Evolutionary conservation across 1,139 yeast genomes (phyloP), one percentile per base, ranked within the genome.

Genomic region (Yarrowia galli): DNA sequence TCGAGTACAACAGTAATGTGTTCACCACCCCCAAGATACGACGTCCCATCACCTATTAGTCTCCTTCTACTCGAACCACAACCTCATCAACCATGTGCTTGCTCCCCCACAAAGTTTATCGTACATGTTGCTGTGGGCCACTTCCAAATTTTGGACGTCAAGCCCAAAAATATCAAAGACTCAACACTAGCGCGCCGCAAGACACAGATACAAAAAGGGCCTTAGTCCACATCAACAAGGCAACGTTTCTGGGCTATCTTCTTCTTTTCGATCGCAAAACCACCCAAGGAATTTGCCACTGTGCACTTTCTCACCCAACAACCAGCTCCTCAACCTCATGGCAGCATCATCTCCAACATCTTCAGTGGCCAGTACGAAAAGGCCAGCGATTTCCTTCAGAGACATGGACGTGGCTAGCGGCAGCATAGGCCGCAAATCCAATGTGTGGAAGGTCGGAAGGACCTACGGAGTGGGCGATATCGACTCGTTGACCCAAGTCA

Each of bases 401-500:
- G 64, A 58, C 28, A 42, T 58, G 64, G 64, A 58, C 22, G 28
- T 32, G 1, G 16, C 49, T 12, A 40, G 36, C 22, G 64, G 64
- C 13, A 58, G 64, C 42, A 58, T 58, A 43, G 51, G 64, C 13
- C 51, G 64, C 51, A 43, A 43, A 42, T 20, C 49, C 25, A 58
- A 58, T 16, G 64, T 58, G 16, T 58, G 64, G 64, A 58, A 58
- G 49, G 64, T 58, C 12, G 64, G 64, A 3, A 18, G 64, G 23
- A 58, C 64, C 32, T 58, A 58, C n/a, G 64, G 64, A 9, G 64
- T 58, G 16, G 64, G 64, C 13, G 64, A 58, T 15, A 32, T 58
- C 71, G 67, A 45, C 64, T 56, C 65, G 18, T 35, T 54, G 48
- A 68, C 67, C 12, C 64, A 45, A 20, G 65, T 58, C 12, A 66